Evolutionary conservation across 495 filamentous ascomycete genomes (phyloP).

Genomic region (Rhizodiscina lignyota): DNA sequence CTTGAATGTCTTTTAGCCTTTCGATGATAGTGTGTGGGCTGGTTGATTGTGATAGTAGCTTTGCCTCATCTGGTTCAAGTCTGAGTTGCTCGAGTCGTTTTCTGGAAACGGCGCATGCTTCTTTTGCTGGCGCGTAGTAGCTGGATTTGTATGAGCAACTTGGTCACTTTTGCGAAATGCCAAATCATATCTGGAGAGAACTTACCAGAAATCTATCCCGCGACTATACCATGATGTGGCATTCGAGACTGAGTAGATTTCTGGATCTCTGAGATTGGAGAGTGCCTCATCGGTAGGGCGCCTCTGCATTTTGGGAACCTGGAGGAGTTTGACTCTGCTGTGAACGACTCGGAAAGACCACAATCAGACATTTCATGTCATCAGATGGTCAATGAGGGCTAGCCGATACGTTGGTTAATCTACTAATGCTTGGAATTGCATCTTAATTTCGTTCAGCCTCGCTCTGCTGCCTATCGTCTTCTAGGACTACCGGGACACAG

Average conservation of each 20-base stretch:
- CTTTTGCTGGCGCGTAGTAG: slow-evolving; percentile 1
- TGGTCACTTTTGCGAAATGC: neutral
- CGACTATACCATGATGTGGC: slow-evolving; percentile 1
- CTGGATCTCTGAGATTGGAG: neutral
- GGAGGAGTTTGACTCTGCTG: too few relatives aligned
- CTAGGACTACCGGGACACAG: too few relatives aligned
- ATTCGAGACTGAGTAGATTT: neutral
- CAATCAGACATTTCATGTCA: too few relatives aligned
- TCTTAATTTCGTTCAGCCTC: too few relatives aligned
- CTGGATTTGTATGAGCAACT: neutral
- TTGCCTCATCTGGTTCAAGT: neutral
- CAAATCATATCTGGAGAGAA: neutral
- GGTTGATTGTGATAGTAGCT: neutral
- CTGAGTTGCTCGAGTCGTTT: neutral
- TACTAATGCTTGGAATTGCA: too few relatives aligned
- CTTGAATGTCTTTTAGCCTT: neutral
- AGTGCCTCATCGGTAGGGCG: neutral
- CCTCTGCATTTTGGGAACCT: too few relatives aligned
- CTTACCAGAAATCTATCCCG: slow-evolving; percentile 2
- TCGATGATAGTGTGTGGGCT: neutral
- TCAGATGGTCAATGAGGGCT: too few relatives aligned
- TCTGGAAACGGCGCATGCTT: neutral
- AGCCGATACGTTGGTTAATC: too few relatives aligned
- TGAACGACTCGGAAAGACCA: too few relatives aligned
- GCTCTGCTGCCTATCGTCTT: too few relatives aligned